Evolutionary conservation across 2,329 filamentous ascomycete genomes (phyloP).

Genomic region (Orbilia ellipsospora): DNA sequence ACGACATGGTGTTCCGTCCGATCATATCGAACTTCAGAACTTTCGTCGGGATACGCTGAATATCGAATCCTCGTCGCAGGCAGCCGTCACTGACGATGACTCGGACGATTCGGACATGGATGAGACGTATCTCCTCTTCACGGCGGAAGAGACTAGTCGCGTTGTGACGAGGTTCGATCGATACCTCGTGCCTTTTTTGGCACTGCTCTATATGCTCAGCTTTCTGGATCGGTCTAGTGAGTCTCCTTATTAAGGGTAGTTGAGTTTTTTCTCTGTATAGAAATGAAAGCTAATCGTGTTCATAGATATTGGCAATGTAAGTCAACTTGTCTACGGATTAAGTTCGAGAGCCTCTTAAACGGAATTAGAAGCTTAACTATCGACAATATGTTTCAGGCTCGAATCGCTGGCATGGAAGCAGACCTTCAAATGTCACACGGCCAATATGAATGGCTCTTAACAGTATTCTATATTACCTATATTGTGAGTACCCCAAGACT

Average conservation of each 20-base stretch:
- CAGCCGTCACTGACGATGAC: constrained; percentile 43
- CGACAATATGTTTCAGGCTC: constrained; percentile 62
- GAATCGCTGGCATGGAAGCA: constrained; percentile 72
- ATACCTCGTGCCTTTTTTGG: constrained; percentile 81
- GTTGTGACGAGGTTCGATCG: constrained; percentile 81
- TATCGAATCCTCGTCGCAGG: constrained; percentile 40
- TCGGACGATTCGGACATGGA: constrained; percentile 53
- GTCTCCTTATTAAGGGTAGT: constrained; percentile 58
- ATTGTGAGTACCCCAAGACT: constrained; percentile 62
- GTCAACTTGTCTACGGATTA: constrained; percentile 34
- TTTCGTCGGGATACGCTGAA: constrained; percentile 49
- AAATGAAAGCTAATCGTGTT: neutral
- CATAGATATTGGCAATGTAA: constrained; percentile 59
- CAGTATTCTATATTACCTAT: constrained; percentile 73
- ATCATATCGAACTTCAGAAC: constrained; percentile 52
- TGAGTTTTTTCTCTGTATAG: neutral
- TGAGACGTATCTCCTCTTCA: constrained; percentile 64
- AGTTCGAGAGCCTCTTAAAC: constrained; percentile 4
- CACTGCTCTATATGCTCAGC: constrained; percentile 82
- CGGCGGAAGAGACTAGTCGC: constrained; percentile 75
- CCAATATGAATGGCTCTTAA: constrained; percentile 72
- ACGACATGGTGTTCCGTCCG: constrained; percentile 12
- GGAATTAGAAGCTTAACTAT: constrained; percentile 5
- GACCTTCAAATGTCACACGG: constrained; percentile 68
- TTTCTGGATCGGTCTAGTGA: constrained; percentile 87